Evolutionary conservation across 352 stramenopile species (phyloP), one percentile per base, ranked within the genome.

Genomic region (Achlya hypogyna): DNA sequence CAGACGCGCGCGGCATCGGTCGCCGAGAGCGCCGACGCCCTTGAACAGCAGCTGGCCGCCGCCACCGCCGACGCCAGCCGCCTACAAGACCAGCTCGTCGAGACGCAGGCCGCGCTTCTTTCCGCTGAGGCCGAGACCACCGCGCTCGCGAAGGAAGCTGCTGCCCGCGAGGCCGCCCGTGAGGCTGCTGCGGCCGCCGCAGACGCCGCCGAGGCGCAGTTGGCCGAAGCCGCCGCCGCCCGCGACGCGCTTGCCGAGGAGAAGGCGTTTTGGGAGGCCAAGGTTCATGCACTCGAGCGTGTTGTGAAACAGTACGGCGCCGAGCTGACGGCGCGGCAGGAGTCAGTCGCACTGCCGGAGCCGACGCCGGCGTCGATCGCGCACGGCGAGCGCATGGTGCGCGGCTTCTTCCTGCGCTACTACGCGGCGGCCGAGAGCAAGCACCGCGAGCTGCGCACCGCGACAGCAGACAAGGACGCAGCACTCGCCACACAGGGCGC

Each of bases 371-470:
- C 38, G 38, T 45, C 38, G 12, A 18, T 45, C 38, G 38, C 38
- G 38, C 38, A 45, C 38, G 38, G 38, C 38, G 12, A 45, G 38
- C n/a, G 12, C 38, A 45, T 45, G 38, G 38, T 64, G 18, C 54
- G 52, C 22, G 32, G 25, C 6, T 64, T 64, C 28, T 64, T 51
- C n/a, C 2, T 64, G 28, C 31, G 32, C 1, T 64, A 64, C 28
- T 64, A 64, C 38, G 35, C 51, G 18, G 23, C 12, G 12, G 54
- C 54, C 20, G 54, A 64, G 22, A 64, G 35, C 20, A 51, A 49
- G 29, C 34, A 64, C 38, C 31, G 34, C 12, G 12, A 34, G 54
- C n/a, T 45, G 25, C 52, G 22, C 25, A 22, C 14, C 28, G 28
- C 45, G 32, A 23, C 18, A 5, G 32, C 32, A 5, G 54, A 16